Evolutionary conservation across 2,329 filamentous ascomycete genomes (phyloP), one percentile per base, ranked within the genome.

Genomic region (Nemania serpens): DNA sequence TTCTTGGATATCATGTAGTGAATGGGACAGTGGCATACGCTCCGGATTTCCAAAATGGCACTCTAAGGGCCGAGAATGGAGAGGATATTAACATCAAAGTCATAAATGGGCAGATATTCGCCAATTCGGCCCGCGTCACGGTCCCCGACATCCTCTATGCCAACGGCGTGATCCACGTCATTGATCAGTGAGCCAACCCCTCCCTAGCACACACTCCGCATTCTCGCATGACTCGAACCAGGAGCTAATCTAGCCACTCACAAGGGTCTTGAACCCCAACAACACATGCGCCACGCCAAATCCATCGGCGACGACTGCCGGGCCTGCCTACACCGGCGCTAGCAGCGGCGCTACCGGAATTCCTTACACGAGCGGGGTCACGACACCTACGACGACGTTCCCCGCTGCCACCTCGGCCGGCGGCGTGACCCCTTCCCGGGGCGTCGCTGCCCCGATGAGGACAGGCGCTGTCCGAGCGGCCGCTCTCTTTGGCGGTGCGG

Each of bases 1-100:
- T 90, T 52, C 78, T 91, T 36, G 75, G 79, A 25, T 91, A 91
- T 75, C 88, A 91, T 71, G 79, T 90, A 53, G 75, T 91, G 46
- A 78, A 79, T 47, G 81, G 80, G 47, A 78, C 78, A 9, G 79
- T 87, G 1, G 76, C 76, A 55, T 89, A 88, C 75, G 82, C 79
- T 50, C 71, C 63, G 5, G 64, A 68, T 4, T 75, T 78, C 1
- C 58, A 60, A 9, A 75, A 76, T 42, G 57, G 64, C 0, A 73
- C 68, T 5, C 42, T 73, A 43, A 50, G 46, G 13, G 77, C 78
- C 3, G 70, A 81, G 4, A 76, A 85, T 63, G 82, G 84, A 36
- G 78, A 79, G 12, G 75, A 76, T 46, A 62, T 85, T 5, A 80
- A 74, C 13, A 75, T 86, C 48, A 75, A 73, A 3, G 71, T 81